These are phyloP conservation scores for Vitis riparia DNA, from an alignment of 164 flowering plant genomes.

Conservation along the genomic window DNA sequence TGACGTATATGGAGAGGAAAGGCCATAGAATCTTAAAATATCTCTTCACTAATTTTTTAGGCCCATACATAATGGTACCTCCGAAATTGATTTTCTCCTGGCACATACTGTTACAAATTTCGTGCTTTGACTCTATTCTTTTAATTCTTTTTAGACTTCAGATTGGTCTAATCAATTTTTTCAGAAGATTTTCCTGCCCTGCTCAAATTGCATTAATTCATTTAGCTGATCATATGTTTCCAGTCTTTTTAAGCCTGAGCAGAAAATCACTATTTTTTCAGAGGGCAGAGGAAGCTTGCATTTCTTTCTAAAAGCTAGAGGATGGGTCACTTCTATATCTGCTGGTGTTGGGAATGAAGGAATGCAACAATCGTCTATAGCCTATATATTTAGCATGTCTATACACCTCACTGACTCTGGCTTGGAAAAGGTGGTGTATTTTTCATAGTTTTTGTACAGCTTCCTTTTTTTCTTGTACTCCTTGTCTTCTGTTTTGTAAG, in stretches of 20 bases:
- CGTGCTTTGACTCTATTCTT: no score
- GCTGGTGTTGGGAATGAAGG: constrained; percentile 99
- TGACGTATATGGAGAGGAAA: no score
- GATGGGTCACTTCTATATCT: constrained; percentile 90
- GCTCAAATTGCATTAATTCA: no score
- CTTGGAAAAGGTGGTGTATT: constrained; percentile 64
- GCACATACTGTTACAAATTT: no score
- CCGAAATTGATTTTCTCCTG: no score
- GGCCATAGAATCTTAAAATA: no score
- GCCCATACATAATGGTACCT: no score
- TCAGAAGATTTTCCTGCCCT: no score
- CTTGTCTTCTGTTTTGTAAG: not conserved
- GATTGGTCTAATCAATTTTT: no score
- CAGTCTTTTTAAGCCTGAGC: constrained; percentile 5
- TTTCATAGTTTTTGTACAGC: not conserved
- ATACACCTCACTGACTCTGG: constrained; percentile 89
- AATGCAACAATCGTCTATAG: constrained; percentile 73
- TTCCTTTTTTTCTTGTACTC: not conserved
- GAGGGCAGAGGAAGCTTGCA: constrained; percentile 96
- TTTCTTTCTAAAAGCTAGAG: constrained; percentile 74
- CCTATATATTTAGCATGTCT: constrained; percentile 79
- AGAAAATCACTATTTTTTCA: constrained; percentile 29
- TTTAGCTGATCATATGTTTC: not conserved
- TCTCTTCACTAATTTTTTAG: no score
- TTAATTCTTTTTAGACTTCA: no score